Evolutionary conservation across 371 early-diverging fungal species (phyloP).

Genomic region (Phascolomyces articulosus): DNA sequence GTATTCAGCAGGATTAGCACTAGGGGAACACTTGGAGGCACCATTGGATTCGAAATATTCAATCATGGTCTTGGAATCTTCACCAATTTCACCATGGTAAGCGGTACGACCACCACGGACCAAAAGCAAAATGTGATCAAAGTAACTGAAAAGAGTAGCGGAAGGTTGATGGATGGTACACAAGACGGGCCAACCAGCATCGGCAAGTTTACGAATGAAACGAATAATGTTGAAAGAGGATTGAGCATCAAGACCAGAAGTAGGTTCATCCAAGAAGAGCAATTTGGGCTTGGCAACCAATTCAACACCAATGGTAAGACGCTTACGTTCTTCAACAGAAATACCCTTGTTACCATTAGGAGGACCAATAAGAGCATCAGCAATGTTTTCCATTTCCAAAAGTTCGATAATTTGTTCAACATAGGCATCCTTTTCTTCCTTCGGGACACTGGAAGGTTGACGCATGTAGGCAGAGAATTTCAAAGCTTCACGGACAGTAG

Average conservation of each 20-base stretch:
- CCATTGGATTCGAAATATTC: constrained; percentile 71
- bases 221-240: constrained; percentile 74
- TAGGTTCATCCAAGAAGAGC: constrained; percentile 88
- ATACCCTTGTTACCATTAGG: constrained; percentile 63
- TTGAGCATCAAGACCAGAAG: constrained; percentile 77
- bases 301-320: constrained; percentile 71
- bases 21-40: constrained; percentile 59
- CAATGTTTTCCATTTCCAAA: constrained; percentile 67
- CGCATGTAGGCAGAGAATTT: constrained; percentile 76
- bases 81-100: constrained; percentile 80
- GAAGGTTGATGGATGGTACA: constrained; percentile 92
- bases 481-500: constrained; percentile 71
- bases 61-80: constrained; percentile 53
- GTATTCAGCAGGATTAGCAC: constrained; percentile 75
- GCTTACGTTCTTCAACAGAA: constrained; percentile 70
- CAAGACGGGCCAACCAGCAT: constrained; percentile 67
- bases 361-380: constrained; percentile 65
- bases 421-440: constrained; percentile 65
- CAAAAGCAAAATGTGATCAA: constrained; percentile 79
- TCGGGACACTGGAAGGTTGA: constrained; percentile 62
- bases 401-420: constrained; percentile 73
- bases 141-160: constrained; percentile 78
- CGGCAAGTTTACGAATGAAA: constrained; percentile 74
- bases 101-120: constrained; percentile 81
- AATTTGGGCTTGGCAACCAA: constrained; percentile 78